Conservation (phyloP, 352 stramenopile species). For the Pythium biforme region DNA sequence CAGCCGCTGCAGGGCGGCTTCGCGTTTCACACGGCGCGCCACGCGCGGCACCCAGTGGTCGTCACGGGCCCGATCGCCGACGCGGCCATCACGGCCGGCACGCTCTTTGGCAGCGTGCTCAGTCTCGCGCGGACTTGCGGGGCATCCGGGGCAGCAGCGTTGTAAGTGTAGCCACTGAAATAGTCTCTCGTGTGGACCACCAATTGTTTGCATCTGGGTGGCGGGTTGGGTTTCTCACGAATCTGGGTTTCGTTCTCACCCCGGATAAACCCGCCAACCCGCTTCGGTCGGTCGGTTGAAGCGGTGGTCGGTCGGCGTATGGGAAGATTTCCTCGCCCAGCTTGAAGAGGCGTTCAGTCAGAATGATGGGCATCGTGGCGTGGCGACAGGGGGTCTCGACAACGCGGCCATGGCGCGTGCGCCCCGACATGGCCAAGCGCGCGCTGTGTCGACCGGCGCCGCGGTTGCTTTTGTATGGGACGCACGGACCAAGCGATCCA, state of each 20-base stretch:
- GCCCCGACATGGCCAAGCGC: no score
- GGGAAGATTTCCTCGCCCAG: background rate
- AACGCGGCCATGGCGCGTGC: no score
- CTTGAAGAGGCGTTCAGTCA: conserved; percentile 3
- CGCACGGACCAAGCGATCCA: no score
- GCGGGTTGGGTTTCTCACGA: no score
- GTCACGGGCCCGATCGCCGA: conserved; percentile 80
- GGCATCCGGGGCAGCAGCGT: conserved; percentile 32
- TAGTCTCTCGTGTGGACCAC: conserved; percentile 19
- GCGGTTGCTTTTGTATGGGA: no score
- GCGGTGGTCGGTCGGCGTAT: no score
- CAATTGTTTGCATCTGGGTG: conserved; percentile 8
- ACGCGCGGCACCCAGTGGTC: conserved; percentile 71
- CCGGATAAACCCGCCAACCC: no score
- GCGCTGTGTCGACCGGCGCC: no score
- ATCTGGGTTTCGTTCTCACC: no score
- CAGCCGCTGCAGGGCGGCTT: conserved; percentile 70
- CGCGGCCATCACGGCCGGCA: conserved; percentile 69
- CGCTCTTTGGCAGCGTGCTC: conserved; percentile 76
- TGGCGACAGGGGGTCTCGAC: conserved; percentile 2
- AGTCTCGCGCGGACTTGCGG: conserved; percentile 72
- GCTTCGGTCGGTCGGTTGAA: background rate
- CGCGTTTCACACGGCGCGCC: conserved; percentile 75
- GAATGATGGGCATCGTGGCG: conserved; percentile 9
- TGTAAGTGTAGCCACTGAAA: conserved; percentile 7